Percentiles rank a stretch among this genome's conserved stretches.
Evolutionary conservation across 495 filamentous ascomycete genomes (phyloP).

Genomic region (Neurospora sp.): DNA sequence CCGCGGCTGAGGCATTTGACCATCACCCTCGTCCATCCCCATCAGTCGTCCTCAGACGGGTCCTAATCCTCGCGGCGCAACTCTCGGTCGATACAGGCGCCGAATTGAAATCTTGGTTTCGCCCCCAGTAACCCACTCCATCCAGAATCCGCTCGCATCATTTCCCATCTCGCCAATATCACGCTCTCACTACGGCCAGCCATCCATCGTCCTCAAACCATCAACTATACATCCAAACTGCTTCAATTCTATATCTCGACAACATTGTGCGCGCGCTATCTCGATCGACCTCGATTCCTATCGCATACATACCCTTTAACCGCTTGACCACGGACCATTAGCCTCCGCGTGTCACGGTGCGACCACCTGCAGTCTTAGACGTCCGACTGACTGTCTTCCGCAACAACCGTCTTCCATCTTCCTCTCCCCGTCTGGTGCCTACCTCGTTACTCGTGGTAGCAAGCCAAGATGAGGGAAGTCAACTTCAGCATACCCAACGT

Average conservation of each 20-base stretch:
- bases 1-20: conserved; percentile 27
- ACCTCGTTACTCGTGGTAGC: conserved; percentile 19
- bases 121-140: background rate
- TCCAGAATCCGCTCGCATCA: background rate
- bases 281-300: background rate
- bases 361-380: background rate
- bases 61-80: background rate
- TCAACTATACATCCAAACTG: background rate
- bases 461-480: conserved; percentile 83
- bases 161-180: background rate
- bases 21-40: conserved; percentile 7
- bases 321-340: background rate
- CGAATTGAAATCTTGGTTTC: background rate
- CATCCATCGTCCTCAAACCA: background rate
- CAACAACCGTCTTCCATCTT: background rate
- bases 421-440: conserved; percentile 25
- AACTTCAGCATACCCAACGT: conserved; percentile 99
- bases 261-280: background rate
- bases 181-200: background rate
- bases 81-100: background rate
- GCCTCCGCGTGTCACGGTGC: background rate
- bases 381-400: background rate
- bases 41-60: conserved; percentile 5
- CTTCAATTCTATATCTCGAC: background rate
- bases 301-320: background rate